These are phyloP conservation scores for Cinnamomum chago DNA, from an alignment of 164 flowering plant species.

Conservation along the genomic window DNA sequence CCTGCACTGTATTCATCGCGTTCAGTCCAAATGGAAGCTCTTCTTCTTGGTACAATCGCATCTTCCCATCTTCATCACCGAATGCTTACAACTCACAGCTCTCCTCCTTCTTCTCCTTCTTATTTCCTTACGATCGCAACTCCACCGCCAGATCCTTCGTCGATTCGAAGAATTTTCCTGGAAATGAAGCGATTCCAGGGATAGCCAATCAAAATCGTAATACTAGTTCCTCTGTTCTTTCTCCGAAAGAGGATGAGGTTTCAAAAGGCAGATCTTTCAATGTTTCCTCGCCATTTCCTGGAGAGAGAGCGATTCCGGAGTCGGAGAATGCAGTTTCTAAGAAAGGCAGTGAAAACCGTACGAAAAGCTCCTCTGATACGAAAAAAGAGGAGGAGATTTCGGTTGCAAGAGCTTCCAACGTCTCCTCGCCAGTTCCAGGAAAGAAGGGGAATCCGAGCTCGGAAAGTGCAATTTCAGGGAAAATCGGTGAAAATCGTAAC, in stretches of 20 bases:
- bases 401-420: background rate
- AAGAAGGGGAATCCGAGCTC: background rate
- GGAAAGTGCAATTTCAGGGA: background rate
- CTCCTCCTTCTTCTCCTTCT: constrained; percentile 47
- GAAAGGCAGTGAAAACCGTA: background rate
- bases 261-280: background rate
- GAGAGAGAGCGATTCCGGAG: background rate
- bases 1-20: constrained; percentile 56
- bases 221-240: background rate
- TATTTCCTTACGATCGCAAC: constrained; percentile 41
- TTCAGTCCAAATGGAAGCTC: constrained; percentile 48
- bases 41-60: constrained; percentile 54
- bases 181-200: too few species aligned
- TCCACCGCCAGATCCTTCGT: background rate
- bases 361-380: too few species aligned
- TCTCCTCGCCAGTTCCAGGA: background rate
- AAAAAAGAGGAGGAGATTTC: background rate
- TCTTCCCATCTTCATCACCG: constrained; percentile 26
- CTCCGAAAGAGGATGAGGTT: background rate
- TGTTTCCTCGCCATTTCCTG: background rate
- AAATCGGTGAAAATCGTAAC: background rate
- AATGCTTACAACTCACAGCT: constrained; percentile 37
- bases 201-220: too few species aligned
- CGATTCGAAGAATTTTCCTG: too few species aligned
- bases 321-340: background rate